Conservation (phyloP, 345 rosid genomes). For the Brassica juncea region DNA sequence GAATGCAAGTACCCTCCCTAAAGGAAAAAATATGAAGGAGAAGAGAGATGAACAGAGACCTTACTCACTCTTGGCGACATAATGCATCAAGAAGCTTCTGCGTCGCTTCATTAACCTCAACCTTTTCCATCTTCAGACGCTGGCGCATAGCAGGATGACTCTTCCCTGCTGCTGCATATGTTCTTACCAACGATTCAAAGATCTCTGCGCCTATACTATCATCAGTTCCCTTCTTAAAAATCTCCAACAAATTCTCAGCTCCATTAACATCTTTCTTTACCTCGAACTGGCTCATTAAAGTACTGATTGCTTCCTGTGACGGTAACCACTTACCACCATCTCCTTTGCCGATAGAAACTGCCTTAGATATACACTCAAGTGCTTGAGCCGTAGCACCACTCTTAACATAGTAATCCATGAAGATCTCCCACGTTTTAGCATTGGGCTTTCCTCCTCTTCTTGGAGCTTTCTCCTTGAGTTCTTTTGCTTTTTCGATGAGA, state of each 20-base stretch:
- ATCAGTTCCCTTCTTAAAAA: conserved; percentile 70
- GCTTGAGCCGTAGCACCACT: conserved; percentile 55
- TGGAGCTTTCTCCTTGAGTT: conserved; percentile 63
- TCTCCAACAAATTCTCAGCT: conserved; percentile 72
- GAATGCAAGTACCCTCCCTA: conserved; percentile 6
- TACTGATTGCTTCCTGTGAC: conserved; percentile 50
- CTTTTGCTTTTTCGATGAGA: conserved; percentile 61
- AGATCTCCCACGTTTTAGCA: conserved; percentile 83
- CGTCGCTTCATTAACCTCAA: conserved; percentile 58
- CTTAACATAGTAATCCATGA: conserved; percentile 62
- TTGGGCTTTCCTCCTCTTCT: conserved; percentile 75
- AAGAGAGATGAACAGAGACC: conserved; percentile 18
- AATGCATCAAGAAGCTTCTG: conserved; percentile 66
- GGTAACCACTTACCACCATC: conserved; percentile 82
- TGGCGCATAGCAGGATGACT: conserved; percentile 59
- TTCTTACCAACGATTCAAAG: conserved; percentile 80
- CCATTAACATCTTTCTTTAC: conserved; percentile 74
- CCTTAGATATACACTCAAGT: conserved; percentile 67
- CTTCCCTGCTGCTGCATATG: conserved; percentile 83
- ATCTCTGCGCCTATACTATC: conserved; percentile 53
- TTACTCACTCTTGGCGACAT: conserved; percentile 70
- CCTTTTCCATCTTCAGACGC: conserved; percentile 85
- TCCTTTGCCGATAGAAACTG: conserved; percentile 67
- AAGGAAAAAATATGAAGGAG: conserved; percentile 12
- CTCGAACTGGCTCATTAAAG: conserved; percentile 72